phyloP scores from a whole-genome alignment of 352 stramenopile species.

The Phytophthora podocarpi region DNA sequence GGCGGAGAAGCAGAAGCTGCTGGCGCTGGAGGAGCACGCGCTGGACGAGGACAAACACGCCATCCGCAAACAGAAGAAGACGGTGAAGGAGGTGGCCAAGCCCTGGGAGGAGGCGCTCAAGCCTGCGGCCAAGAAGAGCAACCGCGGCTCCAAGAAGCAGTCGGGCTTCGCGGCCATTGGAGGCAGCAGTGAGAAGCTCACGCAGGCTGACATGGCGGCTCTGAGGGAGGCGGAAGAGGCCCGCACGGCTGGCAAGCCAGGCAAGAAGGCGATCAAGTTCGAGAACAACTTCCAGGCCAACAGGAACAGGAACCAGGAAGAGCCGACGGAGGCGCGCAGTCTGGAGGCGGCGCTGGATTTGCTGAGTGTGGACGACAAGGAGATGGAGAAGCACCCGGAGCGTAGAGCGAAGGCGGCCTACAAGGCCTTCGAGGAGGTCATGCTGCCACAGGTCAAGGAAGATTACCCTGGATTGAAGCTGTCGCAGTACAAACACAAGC shows the following conservation, averaged over 20 bases:
- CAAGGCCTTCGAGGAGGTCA: slow-evolving; percentile 81
- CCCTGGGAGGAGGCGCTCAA: slow-evolving; percentile 78
- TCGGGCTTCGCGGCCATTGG: slow-evolving; percentile 30
- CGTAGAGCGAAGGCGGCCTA: slow-evolving; percentile 77
- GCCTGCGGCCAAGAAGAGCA: slow-evolving; percentile 69
- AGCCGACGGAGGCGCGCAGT: slow-evolving; percentile 57
- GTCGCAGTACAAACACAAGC: slow-evolving; percentile 83
- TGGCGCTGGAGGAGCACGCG: slow-evolving; percentile 69
- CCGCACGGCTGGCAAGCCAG: slow-evolving; percentile 35
- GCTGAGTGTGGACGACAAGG: slow-evolving; percentile 55
- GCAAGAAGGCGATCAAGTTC: slow-evolving; percentile 74
- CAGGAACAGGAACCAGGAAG: slow-evolving; percentile 53
- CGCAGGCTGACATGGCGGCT: slow-evolving; percentile 53
- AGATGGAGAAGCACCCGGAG: slow-evolving; percentile 66
- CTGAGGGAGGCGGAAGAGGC: slow-evolving; percentile 53
- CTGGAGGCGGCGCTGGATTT: slow-evolving; percentile 70
- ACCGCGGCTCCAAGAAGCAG: slow-evolving; percentile 49
- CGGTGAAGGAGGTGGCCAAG: slow-evolving; percentile 60
- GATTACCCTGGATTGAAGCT: slow-evolving; percentile 80
- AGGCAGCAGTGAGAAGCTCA: slow-evolving; percentile 50
- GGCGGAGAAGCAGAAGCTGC: slow-evolving; percentile 71
- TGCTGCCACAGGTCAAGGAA: slow-evolving; percentile 69
- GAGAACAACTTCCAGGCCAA: slow-evolving; percentile 59
- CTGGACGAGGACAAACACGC: slow-evolving; percentile 63
- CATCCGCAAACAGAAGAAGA: slow-evolving; percentile 77